Percentiles rank a stretch among this genome's conserved stretches.
Evolutionary conservation across 2,329 filamentous ascomycete genomes (phyloP).

Genomic region (Pyrenochaeta sp.): DNA sequence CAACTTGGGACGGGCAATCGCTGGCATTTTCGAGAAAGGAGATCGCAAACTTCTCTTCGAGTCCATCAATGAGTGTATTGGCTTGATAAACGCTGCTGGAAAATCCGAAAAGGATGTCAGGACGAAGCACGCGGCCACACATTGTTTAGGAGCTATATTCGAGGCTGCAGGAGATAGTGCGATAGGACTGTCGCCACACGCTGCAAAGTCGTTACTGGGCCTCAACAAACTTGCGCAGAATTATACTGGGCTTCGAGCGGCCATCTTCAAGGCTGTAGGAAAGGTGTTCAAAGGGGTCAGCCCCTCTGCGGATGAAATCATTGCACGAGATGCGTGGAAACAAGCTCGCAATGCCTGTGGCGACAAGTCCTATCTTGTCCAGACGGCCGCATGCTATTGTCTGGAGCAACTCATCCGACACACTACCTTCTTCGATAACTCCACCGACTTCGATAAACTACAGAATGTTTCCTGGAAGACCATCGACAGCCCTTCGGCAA

Average conservation of each 20-base stretch:
- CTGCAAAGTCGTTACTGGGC: conserved; percentile 76
- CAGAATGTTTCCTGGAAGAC: conserved; percentile 84
- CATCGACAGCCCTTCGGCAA: conserved; percentile 77
- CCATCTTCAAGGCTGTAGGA: conserved; percentile 75
- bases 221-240: conserved; percentile 79
- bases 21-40: conserved; percentile 81
- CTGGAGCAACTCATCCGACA: conserved; percentile 74
- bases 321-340: conserved; percentile 94
- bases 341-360: conserved; percentile 78
- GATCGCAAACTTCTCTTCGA: conserved; percentile 94
- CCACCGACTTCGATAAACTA: conserved; percentile 87
- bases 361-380: conserved; percentile 84
- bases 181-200: conserved; percentile 79
- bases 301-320: conserved; percentile 78
- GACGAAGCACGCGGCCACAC: conserved; percentile 84
- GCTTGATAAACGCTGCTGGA: conserved; percentile 70
- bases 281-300: conserved; percentile 80
- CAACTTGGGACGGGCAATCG: conserved; percentile 84
- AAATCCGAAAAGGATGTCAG: conserved; percentile 82
- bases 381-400: conserved; percentile 80
- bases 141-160: conserved; percentile 88
- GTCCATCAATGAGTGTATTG: conserved; percentile 86
- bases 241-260: conserved; percentile 82
- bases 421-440: conserved; percentile 86
- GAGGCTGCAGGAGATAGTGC: conserved; percentile 93